Evolutionary conservation across 2,329 filamentous ascomycete genomes (phyloP).

Genomic region (Boeremia lycopersici): DNA sequence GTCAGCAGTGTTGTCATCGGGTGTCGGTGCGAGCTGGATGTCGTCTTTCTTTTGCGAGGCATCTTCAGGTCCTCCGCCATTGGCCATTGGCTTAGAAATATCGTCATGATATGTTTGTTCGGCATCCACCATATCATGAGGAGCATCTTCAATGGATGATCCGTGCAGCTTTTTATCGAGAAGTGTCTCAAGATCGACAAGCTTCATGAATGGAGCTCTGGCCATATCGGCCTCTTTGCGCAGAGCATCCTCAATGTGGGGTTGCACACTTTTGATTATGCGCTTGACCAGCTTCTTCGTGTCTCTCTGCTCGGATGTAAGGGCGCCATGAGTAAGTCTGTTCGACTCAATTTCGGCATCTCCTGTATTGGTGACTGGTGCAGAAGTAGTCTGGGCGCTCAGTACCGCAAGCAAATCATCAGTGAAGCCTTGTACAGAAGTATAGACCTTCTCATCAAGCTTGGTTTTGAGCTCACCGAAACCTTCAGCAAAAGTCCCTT

Average conservation of each 20-base stretch:
- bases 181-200: conserved; percentile 75
- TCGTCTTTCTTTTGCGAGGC: conserved; percentile 26
- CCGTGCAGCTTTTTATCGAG: conserved; percentile 69
- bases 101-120: conserved; percentile 18
- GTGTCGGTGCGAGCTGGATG: conserved; percentile 43
- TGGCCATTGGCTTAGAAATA: conserved; percentile 15
- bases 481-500: conserved; percentile 60
- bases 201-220: conserved; percentile 71
- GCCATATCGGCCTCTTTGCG: conserved; percentile 82
- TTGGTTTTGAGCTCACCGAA: conserved; percentile 60
- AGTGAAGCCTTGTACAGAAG: conserved; percentile 66
- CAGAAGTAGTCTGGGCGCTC: conserved; percentile 59
- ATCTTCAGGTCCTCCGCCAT: conserved; percentile 21
- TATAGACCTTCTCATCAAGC: conserved; percentile 63
- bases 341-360: conserved; percentile 52
- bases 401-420: conserved; percentile 63
- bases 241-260: conserved; percentile 75
- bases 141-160: conserved; percentile 40
- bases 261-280: conserved; percentile 83
- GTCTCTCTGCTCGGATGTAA: conserved; percentile 73
- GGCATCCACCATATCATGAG: conserved; percentile 31
- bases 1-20: conserved; percentile 41
- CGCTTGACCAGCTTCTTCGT: conserved; percentile 85
- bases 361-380: conserved; percentile 48
- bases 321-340: conserved; percentile 48